Evolutionary conservation across 495 filamentous ascomycete species (phyloP), one percentile per base, ranked within the genome.

Genomic region (Articulospora tetracladia): DNA sequence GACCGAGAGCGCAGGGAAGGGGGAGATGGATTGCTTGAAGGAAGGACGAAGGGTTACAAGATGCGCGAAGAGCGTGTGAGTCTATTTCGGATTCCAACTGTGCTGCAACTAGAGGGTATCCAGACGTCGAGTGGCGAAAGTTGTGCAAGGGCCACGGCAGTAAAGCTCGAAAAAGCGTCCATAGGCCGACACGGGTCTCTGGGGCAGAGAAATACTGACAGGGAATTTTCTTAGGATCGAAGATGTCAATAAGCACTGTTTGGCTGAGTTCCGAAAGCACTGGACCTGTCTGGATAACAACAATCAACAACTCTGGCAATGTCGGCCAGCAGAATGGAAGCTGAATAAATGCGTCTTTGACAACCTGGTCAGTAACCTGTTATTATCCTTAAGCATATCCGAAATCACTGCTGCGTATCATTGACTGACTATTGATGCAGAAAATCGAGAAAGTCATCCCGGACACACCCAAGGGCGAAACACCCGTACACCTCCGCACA

Each of bases 271-370:
- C 81, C 87, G 89, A 55, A 79, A 81, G 52, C 94, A 99, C 74
- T 98, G 92, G 92, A 76, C 90, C 66, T 99, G 94, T 69, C 81
- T 99, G 53, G 95, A 99, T 68, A 87, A 95, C 76, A 92, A 95
- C 82, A 99, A 99, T 77, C 93, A 98, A 73, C 87, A 92, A 70
- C 75, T 98, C 44, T 98, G 90, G 85, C 89, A 97, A 61, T 99
- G 94, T 78, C 82, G 94, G 30, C 79, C 80, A 53, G 70, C 72
- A 36, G 92, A 98, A 77, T 83, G 91, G 83, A 83, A 81, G 62
- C 74, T 98, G 50, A 98, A 96, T 78, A 84, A 81, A 68, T 99
- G 94, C 76, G 91, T 97, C 30, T 97, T 93, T 69, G 86, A 97
- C 51, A 97, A 97, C 67, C 71, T 99, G 79, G 94, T 98, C 75